Base-by-base conservation (phyloP, 805 yeast genomes). In the Jamesozyma spencerorum region DNA sequence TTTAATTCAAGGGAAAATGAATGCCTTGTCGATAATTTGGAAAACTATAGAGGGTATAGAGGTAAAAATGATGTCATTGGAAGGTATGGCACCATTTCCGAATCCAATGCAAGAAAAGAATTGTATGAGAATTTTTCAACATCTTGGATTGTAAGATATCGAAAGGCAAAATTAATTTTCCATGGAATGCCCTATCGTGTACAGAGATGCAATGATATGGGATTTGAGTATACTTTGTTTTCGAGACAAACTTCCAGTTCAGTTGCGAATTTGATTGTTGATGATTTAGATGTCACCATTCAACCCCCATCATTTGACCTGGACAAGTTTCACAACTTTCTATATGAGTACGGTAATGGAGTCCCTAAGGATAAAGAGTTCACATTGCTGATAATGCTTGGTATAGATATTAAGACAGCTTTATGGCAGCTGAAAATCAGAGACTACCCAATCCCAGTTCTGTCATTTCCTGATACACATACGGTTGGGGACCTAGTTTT, bases 361-460 rank as follows among this genome's bases (percentile, higher is more conserved):
- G 75, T 77, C 43, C 85, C 86, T 0, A 67, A 60, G 36, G 65
- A 70, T 38, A 64, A 63, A 40, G 57, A 55, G 4, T 80, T 78
- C 50, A 75, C 84, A 5, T 70, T 78, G 18, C 59, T 79, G 31
- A 55, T 75, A 6, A 79, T 82, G 1, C 43, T 75, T 37, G 68
- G 64, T 36, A 43, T 75, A 8, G 64, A 64, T n/a, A 50, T 79
- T 10, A 63, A 55, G 41, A 70, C 75, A 29, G 61, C 64, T 17
- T 54, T 63, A 7, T 59, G 72, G 54, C 66, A 68, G 28, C 55
- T 74, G 27, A 68, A 64, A 40, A 50, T 78, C 13, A 64, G 72
- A 42, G 82, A 77, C 51, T 78, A 74, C 52, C 74, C 79, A 2
- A 48, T 77, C 2, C 84, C 87, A 0, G 49, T 79, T 5, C 47